Base-by-base conservation (phyloP, 495 filamentous ascomycete species). In the Podospora sp. region DNA sequence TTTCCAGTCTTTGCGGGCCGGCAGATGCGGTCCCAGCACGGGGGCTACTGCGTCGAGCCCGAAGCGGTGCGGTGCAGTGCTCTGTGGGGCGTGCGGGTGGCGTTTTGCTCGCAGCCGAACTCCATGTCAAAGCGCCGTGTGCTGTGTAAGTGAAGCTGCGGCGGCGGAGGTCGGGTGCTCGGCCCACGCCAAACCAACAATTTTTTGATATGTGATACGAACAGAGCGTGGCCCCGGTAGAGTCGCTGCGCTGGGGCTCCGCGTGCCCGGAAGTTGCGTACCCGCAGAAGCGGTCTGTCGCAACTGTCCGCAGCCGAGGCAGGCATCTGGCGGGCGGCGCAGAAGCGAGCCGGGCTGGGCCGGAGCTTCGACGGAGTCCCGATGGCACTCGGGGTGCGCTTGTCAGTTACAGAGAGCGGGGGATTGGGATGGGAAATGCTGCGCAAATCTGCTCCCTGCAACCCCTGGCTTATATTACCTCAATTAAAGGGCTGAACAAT, bases 391-490 rank as follows among this genome's bases (percentile, higher is more conserved):
- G 5, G 5, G 40, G 40, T 46, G 40, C 40, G 8, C 40, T 46
- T 46, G 40, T 46, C 11, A 46, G 40, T 46, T 46, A 46, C 40
- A 46, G 52, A 24, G 52, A 55, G n/a, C 20, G 52, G 52, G 20
- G 52, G 52, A 22, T 11, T 55, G 20, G 21, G 25, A 55, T 24
- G 25, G 52, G 52, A 57, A 25, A 50, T 66, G 62, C 65, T 63
- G 46, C 63, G 35, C 66, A 60, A n/a, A 14, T 58, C 55, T 62
- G 67, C 52, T 53, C 61, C 65, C 36, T 59, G 60, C 27, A 49
- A n/a, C 64, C 64, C 72, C 68, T 72, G 69, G 51, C 57, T 67
- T 67, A 74, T 76, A 74, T 67, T 68, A 59, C 65, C 50, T 52
- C 70, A 74, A 73, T 72, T 69, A 72, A 71, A 72, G 63, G 60